Evolutionary conservation across 2,329 filamentous ascomycete species (phyloP).

Genomic region (Simplicillium aogashimaense): DNA sequence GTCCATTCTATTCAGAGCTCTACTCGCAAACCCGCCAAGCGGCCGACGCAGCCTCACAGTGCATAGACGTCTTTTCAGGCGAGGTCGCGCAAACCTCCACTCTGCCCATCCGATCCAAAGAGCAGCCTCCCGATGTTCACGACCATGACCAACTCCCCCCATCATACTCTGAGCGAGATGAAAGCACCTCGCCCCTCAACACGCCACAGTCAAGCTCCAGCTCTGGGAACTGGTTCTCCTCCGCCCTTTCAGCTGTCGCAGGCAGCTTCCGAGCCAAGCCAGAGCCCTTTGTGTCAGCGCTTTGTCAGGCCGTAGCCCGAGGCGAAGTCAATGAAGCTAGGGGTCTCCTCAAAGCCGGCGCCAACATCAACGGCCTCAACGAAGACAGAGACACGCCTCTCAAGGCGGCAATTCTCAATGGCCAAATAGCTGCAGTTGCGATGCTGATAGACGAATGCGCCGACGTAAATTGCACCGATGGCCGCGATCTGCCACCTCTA

Average conservation of each 20-base stretch:
- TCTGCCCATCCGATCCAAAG: too few species aligned
- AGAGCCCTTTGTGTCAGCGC: constrained; percentile 24
- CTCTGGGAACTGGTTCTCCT: too few species aligned
- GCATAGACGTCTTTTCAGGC: too few species aligned
- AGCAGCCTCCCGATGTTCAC: too few species aligned
- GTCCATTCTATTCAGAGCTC: too few species aligned
- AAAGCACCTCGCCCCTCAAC: too few species aligned
- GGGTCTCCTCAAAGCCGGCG: constrained; percentile 21
- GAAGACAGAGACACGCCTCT: constrained; percentile 23
- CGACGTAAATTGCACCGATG: constrained; percentile 5
- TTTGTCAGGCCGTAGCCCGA: constrained; percentile 21
- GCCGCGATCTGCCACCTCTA: constrained; percentile 18
- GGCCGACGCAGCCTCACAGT: too few species aligned
- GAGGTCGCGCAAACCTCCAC: too few species aligned
- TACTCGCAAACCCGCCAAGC: too few species aligned
- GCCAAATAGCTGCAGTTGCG: constrained; percentile 19
- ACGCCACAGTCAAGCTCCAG: too few species aligned
- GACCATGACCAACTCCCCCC: too few species aligned
- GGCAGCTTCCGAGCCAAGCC: constrained; percentile 18
- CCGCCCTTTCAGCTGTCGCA: not conserved
- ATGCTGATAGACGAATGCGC: constrained; percentile 17
- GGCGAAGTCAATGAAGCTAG: constrained; percentile 23
- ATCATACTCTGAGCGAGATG: too few species aligned
- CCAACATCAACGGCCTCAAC: constrained; percentile 24
- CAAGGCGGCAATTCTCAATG: constrained; percentile 20